phyloP scores from a whole-genome alignment of 1,284 basidiomycete genomes.

The Leccinum holopus region DNA sequence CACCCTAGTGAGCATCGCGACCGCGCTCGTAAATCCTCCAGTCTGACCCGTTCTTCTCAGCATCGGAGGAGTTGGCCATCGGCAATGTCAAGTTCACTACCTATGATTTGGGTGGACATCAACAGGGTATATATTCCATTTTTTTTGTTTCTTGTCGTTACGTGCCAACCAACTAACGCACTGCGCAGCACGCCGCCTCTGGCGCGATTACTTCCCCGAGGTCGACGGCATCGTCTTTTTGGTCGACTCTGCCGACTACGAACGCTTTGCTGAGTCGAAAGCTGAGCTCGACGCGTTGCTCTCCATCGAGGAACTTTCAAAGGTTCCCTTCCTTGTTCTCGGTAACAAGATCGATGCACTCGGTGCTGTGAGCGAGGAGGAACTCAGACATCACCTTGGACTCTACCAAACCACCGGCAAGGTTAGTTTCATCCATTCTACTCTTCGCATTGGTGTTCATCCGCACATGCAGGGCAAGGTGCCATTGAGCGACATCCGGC shows the following conservation, averaged over 20 bases:
- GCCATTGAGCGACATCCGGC: slow-evolving; percentile 94
- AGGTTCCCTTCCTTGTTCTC: slow-evolving; percentile 97
- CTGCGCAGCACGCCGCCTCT: slow-evolving; percentile 88
- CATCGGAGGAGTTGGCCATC: slow-evolving; percentile 98
- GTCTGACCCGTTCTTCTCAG: slow-evolving; percentile 42
- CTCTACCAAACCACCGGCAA: slow-evolving; percentile 99
- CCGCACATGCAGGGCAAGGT: slow-evolving; percentile 78
- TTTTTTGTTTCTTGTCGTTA: slow-evolving; percentile 4
- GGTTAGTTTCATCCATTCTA: slow-evolving; percentile 45
- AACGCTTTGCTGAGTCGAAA: slow-evolving; percentile 95
- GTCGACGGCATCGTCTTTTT: slow-evolving; percentile 99
- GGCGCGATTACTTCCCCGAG: slow-evolving; percentile 99
- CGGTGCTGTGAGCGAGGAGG: slow-evolving; percentile 97
- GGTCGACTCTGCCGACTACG: slow-evolving; percentile 95
- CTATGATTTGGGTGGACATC: slow-evolving; percentile 97
- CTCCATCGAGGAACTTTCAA: slow-evolving; percentile 90
- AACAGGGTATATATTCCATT: slow-evolving; percentile 68
- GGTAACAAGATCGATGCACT: slow-evolving; percentile 99
- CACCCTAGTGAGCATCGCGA: slow-evolving; percentile 79
- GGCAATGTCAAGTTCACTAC: slow-evolving; percentile 99
- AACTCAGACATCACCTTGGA: slow-evolving; percentile 92
- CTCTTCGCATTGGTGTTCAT: slow-evolving; percentile 6
- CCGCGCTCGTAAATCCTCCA: not conserved
- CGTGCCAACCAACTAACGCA: slow-evolving; percentile 10
- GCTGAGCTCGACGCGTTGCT: slow-evolving; percentile 96